Conservation (phyloP, 1,284 basidiomycete genomes). For the Ceratobasidium sp. region DNA sequence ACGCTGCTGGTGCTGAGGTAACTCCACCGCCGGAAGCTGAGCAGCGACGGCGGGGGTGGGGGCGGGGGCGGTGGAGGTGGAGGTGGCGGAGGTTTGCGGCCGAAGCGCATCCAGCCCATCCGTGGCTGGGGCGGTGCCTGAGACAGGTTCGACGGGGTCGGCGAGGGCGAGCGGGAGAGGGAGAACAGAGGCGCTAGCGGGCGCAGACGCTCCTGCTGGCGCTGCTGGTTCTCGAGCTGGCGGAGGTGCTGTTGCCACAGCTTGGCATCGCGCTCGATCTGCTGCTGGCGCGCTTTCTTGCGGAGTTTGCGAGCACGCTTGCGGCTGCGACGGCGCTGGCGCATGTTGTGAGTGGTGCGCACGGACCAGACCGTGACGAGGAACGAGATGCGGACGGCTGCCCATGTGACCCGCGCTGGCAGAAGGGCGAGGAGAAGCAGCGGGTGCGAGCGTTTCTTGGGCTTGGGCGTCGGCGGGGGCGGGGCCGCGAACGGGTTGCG, state of each 20-base stretch:
- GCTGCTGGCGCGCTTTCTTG: slow-evolving; percentile 7
- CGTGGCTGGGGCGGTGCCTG: neutral
- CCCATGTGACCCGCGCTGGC: slow-evolving; percentile 26
- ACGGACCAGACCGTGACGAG: slow-evolving; percentile 26
- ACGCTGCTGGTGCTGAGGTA: slow-evolving; percentile 30
- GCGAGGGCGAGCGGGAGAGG: slow-evolving; percentile 4
- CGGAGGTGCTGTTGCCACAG: slow-evolving; percentile 13
- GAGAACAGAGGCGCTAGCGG: neutral
- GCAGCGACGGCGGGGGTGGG: slow-evolving; percentile 38
- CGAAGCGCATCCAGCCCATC: neutral
- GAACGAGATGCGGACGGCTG: slow-evolving; percentile 17
- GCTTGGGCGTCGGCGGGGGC: slow-evolving; percentile 10
- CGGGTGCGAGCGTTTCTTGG: slow-evolving; percentile 23
- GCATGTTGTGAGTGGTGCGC: slow-evolving; percentile 27
- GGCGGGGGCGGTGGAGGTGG: slow-evolving; percentile 27
- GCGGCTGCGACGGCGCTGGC: slow-evolving; percentile 28
- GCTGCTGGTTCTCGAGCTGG: slow-evolving; percentile 26
- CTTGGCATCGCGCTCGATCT: slow-evolving; percentile 33
- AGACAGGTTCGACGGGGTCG: neutral
- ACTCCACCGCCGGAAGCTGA: slow-evolving; percentile 40
- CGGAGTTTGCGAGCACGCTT: neutral
- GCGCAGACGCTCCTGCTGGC: neutral
- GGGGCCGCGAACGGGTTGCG: slow-evolving; percentile 10
- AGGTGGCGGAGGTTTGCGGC: slow-evolving; percentile 12
- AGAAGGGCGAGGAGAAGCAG: slow-evolving; percentile 23